Conservation (phyloP, 805 yeast species). For the Candida xyloterini region DNA sequence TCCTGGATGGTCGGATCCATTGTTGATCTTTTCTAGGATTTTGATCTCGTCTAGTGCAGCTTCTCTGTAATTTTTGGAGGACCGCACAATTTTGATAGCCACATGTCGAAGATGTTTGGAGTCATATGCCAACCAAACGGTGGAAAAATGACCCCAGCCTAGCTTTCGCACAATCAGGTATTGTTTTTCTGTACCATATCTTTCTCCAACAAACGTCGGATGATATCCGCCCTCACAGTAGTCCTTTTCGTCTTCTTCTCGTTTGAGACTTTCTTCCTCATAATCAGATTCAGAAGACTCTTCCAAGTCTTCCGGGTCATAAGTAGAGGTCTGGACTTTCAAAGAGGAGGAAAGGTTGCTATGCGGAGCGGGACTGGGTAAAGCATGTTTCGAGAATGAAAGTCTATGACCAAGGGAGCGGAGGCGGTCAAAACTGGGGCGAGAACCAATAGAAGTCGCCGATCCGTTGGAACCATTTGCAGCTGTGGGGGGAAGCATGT, state of each 20-base stretch:
- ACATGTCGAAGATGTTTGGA: conserved; percentile 41
- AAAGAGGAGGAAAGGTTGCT: conserved; percentile 25
- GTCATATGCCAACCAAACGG: conserved; percentile 64
- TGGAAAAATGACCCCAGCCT: conserved; percentile 73
- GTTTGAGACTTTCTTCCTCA: conserved; percentile 26
- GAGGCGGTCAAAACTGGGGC: conserved; percentile 10
- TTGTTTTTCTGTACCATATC: conserved; percentile 42
- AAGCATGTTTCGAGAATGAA: conserved; percentile 28
- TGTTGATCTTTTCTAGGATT: conserved; percentile 38
- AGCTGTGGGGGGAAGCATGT: too few species aligned
- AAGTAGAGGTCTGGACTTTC: conserved; percentile 14
- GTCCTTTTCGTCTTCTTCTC: conserved; percentile 52
- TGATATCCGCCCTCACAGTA: conserved; percentile 64
- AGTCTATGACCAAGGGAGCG: conserved; percentile 26
- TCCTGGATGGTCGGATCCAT: conserved; percentile 45
- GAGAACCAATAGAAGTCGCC: not conserved
- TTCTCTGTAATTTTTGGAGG: conserved; percentile 50
- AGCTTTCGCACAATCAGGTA: conserved; percentile 53
- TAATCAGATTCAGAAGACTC: conserved; percentile 25
- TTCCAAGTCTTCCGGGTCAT: conserved; percentile 26
- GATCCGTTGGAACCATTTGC: too few species aligned
- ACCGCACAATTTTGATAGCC: conserved; percentile 61
- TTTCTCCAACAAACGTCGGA: conserved; percentile 56
- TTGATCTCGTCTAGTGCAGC: conserved; percentile 65
- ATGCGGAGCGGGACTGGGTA: conserved; percentile 14